These are phyloP conservation scores for Ceratocystis harringtonii DNA, from an alignment of 2,329 filamentous ascomycete species.

Conservation along the genomic window DNA sequence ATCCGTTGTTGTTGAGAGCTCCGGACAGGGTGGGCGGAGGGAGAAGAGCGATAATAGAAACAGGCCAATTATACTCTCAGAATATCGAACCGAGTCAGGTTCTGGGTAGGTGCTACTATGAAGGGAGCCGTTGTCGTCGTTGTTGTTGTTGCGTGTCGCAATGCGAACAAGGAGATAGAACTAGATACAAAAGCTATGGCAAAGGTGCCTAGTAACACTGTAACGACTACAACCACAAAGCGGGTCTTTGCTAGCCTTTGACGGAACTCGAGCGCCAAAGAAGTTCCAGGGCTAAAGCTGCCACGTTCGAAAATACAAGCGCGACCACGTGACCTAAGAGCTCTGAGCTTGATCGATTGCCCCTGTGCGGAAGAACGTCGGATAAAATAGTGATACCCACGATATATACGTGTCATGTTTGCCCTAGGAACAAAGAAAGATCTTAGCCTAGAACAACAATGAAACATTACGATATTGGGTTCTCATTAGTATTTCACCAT, in stretches of 20 bases:
- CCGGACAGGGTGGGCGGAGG: not conserved
- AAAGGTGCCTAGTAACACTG: slow-evolving; percentile 1
- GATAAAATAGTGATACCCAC: too few relatives aligned
- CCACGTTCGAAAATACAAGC: slow-evolving; percentile 18
- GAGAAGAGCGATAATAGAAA: not conserved
- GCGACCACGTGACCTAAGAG: slow-evolving; percentile 4
- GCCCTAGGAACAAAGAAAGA: too few relatives aligned
- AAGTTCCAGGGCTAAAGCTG: slow-evolving; percentile 17
- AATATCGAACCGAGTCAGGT: too few relatives aligned
- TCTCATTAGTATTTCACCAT: too few relatives aligned
- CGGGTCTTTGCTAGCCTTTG: slow-evolving; percentile 5
- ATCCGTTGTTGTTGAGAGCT: not conserved
- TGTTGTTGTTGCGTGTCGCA: not conserved
- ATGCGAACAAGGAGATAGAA: not conserved
- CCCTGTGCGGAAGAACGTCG: too few relatives aligned
- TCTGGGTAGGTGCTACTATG: too few relatives aligned
- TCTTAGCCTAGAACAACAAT: too few relatives aligned
- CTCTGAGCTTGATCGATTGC: too few relatives aligned
- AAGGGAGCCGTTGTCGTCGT: not conserved
- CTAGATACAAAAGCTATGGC: slow-evolving; percentile 3
- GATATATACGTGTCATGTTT: too few relatives aligned
- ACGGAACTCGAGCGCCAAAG: slow-evolving; percentile 1
- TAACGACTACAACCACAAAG: not conserved
- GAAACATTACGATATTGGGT: too few relatives aligned
- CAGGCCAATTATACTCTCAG: not conserved